Base-by-base conservation (phyloP, 257 asterid genomes). In the Gentiana straminea region DNA sequence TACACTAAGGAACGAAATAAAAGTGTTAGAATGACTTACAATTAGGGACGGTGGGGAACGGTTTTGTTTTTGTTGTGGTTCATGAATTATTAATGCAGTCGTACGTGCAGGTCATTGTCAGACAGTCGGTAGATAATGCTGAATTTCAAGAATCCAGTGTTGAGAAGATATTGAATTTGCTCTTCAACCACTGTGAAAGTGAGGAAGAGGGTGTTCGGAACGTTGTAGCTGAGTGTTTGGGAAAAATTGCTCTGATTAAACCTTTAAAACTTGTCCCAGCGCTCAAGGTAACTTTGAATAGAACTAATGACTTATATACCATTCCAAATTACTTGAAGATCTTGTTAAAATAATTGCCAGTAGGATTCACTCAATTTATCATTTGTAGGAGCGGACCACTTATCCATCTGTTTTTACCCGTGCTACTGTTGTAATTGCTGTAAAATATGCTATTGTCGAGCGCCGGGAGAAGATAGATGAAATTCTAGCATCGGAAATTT, bases 171-270 rank as follows among this genome's bases (percentile, higher is more conserved):
- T 84, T 93, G 51, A 78, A 72, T 65, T 75, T 92, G 77, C 91
- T 92, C 45, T 92, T 92, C 68, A 92, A 85, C 79, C 99, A 92
- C 70, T 88, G 95, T 66, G 99, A 92, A 82, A 92, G 99, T 64
- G 99, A 92, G 49, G 99, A 92, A 74, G 99, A 92, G 82, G 99
- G 99, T 43, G 94, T 92, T 73, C 94, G 99, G 68, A 92, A 92
- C 80, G 97, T 92, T 63, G 99, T 92, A 36, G 99, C 99, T 37
- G 99, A 88, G 73, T 92, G 99, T 72, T 79, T 92, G 49, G 99
- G 99, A 35, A 92, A 92, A 75, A 92, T 92, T 67, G 94, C 99
- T 38, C 95, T 92, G 59, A 92, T 92, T 71, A 93, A 81, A 78
- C 99, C 99, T 68, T 84, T 75, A 44, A 92, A 88, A 73, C 97